Base-by-base conservation (phyloP, 2,329 filamentous ascomycete species). In the Ophiostoma quercus region DNA sequence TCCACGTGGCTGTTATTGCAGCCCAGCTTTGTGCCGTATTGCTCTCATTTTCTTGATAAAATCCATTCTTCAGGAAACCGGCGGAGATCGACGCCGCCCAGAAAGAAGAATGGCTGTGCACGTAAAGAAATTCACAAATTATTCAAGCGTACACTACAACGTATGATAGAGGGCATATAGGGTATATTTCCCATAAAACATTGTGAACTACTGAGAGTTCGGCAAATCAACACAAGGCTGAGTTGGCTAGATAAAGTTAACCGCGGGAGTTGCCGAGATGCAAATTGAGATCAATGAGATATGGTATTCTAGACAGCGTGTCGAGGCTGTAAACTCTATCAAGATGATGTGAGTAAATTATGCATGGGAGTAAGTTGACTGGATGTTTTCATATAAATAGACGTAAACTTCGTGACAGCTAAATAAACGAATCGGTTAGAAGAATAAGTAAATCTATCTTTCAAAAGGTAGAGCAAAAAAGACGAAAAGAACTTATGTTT, bases 231-330 rank as follows among this genome's bases (percentile, higher is more conserved):
- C n/a, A 57, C 51, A 57, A 57, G 51, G 51, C 51, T 57, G 51
- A 57, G 51, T 12, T 57, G 22, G 11, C 51, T 9, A 57, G n/a
- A 25, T 11, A n/a, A 25, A n/a, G 51, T 57, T 25, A 29, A 57
- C 22, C 22, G n/a, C 51, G 51, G 51, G 51, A 57, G 51, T 25
- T 57, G 22, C 51, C 51, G 51, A 57, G 22, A 57, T 57, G 51
- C 22, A 57, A 8, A 47, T 47, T 47, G 43, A 47, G 43, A 47
- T n/a, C 43, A 7, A n/a, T 16, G 5, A 47, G 43, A 8, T 47
- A 47, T 47, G 19, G 19, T 19, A 29, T 29, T 29, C 25, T 29
- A 29, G 25, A 29, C 25, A 29, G 25, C 25, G 25, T 29, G 25
- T 29, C 25, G 25, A 29, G 25, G 25, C 25, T 29, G 25, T 29